These are phyloP conservation scores for Acanthamoeba healyi DNA, from an alignment of 208 protist genomes.

Conservation along the genomic window DNA sequence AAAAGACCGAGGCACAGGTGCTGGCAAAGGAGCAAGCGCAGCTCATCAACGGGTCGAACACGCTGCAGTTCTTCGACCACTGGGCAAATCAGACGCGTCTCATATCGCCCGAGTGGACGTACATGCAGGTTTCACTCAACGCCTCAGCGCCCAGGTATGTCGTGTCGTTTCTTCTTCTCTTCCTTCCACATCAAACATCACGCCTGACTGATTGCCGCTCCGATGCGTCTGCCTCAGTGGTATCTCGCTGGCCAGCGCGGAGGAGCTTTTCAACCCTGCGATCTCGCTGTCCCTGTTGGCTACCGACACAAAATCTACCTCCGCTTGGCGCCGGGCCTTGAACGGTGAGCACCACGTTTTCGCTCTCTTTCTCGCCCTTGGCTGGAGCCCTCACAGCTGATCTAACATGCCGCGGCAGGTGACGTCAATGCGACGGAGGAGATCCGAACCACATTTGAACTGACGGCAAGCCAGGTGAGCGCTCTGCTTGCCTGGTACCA, in stretches of 20 bases:
- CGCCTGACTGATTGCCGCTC: not conserved
- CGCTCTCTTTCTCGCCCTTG: not conserved
- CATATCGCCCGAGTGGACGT: slow-evolving; percentile 3
- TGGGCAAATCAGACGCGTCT: slow-evolving; percentile 60
- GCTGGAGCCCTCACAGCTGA: not conserved
- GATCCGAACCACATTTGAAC: not conserved
- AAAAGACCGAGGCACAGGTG: not conserved
- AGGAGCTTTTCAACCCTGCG: not conserved
- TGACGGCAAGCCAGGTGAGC: not conserved
- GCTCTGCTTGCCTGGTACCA: slow-evolving; percentile 26
- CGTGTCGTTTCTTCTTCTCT: too few species aligned
- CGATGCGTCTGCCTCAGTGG: not conserved
- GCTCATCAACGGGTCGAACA: not conserved
- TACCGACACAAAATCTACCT: not conserved
- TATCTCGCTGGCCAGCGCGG: slow-evolving; percentile 1
- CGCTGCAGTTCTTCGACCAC: not conserved
- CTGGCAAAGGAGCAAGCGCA: not conserved
- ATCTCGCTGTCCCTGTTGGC: not conserved
- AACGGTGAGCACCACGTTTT: slow-evolving; percentile 9
- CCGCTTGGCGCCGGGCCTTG: slow-evolving; percentile 30
- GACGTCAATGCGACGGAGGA: not conserved
- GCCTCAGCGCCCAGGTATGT: slow-evolving; percentile 49
- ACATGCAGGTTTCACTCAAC: slow-evolving; percentile 54
- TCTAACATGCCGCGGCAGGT: too few species aligned
- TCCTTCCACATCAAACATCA: too few species aligned